Evolutionary conservation across 192 early-diverging fungal species (phyloP), one percentile per base, ranked within the genome.

Genomic region (Coemansia sp.): DNA sequence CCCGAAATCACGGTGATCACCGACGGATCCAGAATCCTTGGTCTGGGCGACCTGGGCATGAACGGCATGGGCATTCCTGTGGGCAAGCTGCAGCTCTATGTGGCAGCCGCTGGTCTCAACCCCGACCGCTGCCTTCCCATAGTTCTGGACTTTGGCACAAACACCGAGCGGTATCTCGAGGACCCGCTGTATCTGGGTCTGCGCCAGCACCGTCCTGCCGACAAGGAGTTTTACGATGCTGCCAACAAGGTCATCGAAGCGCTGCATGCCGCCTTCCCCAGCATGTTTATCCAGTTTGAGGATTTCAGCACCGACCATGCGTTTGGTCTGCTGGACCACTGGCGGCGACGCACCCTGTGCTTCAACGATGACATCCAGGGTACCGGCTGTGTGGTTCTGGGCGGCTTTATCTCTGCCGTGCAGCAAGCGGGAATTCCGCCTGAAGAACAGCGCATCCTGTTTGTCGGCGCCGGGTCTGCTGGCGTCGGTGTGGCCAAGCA

Each of bases 21-120:
- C 1, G 96, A 98, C 73, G 94, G 96, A 11, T 92, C 90, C 16
- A 85, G 94, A 56, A 95, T 98, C 63, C 83, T 98, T 36, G 96
- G 96, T 12, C 82, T 96, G 36, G 96, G 96, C 52, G 95, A 97
- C 73, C 85, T 95, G 42, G 96, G 95, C 72, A 86, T 96, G 55
- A 93, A 93, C 66, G 96, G 96, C 18, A 93, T 96, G 89, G 93
- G 93, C 22, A 98, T 98, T 70, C 92, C 93, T 28, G 89, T 96
- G 25, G 94, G 94, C 66, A 98, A 96, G 73, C 90, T 98, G 29
- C 93, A 94, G 63, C 84, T 98, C 25, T 96, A 96, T 55, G 89
- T 93, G 8, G 90, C 88, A 8, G 90, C 86, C 32, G 91, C 87
- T 5, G 95, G 94, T 25, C 86, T 98, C 48, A 86, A 95, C 68